phyloP scores from a whole-genome alignment of 1,139 yeast species.

The Blastobotrys proliferans region DNA sequence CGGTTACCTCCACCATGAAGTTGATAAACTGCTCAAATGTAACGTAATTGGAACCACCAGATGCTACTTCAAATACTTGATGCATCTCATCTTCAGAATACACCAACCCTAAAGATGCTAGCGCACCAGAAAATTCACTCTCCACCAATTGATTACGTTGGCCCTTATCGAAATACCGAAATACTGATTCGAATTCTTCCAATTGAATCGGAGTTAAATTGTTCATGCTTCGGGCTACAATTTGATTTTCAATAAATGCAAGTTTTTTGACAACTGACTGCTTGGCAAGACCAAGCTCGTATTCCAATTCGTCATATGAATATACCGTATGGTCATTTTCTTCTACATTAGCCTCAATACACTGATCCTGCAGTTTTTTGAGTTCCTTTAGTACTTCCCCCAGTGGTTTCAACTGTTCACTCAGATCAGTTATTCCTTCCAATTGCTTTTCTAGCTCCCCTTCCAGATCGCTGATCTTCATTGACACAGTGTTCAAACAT shows the following conservation, averaged over 20 bases:
- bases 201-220: conserved; percentile 40
- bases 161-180: conserved; percentile 39
- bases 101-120: conserved; percentile 39
- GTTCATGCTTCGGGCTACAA: conserved; percentile 39
- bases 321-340: conserved; percentile 41
- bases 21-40: conserved; percentile 39
- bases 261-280: conserved; percentile 38
- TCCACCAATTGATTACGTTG: conserved; percentile 34
- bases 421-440: conserved; percentile 31
- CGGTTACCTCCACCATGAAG: conserved; percentile 40
- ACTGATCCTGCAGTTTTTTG: conserved; percentile 28
- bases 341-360: conserved; percentile 39
- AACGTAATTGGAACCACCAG: conserved; percentile 29
- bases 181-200: conserved; percentile 43
- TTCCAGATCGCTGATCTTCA: conserved; percentile 33
- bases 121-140: conserved; percentile 39
- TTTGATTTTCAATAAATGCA: conserved; percentile 40
- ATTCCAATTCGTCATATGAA: conserved; percentile 39
- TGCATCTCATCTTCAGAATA: conserved; percentile 38
- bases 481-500: conserved; percentile 31
- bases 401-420: conserved; percentile 35
- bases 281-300: conserved; percentile 38
- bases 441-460: conserved; percentile 40
- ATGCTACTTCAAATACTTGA: conserved; percentile 34
- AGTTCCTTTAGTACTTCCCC: conserved; percentile 29